Base-by-base conservation (phyloP, 768 basidiomycete species). In the Collybiopsis luxurians region DNA sequence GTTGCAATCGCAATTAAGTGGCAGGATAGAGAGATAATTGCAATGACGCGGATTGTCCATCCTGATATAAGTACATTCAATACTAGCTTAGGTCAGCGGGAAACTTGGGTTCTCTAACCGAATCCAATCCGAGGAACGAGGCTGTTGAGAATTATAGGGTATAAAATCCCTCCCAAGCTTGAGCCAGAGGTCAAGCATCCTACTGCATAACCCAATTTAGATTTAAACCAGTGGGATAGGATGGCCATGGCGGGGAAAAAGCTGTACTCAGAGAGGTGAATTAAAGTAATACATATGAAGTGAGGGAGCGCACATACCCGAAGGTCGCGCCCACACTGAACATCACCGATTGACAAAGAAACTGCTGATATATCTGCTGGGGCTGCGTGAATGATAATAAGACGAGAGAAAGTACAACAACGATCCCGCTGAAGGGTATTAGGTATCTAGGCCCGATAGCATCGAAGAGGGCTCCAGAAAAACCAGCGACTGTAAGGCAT, bases 211-310 rank as follows among this genome's bases (percentile, higher is more conserved):
- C 67, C 67, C 9, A 71, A 54, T 6, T 62, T 59, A 10, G 58
- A 57, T 46, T 67, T 66, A 60, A 75, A 75, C 63, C 66, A 70
- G 57, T 76, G 75, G 2, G 66, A 61, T 4, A 73, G 62, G 1
- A 72, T 67, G 3, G 67, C 67, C 24, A 74, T 57, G 1, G 66
- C 61, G 0, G 74, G 75, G n/a, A 71, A 61, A 62, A 74, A 75
- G 2, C 72, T 67, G 34, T 7, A 39, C n/a, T n/a, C n/a, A n/a
- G n/a, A n/a, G n/a, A n/a, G n/a, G n/a, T n/a, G n/a, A n/a, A n/a
- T n/a, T n/a, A n/a, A n/a, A n/a, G n/a, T n/a, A n/a, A n/a, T n/a
- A n/a, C n/a, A n/a, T n/a, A n/a, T n/a, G n/a, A n/a, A n/a, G n/a
- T n/a, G n/a, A n/a, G n/a, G n/a, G n/a, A n/a, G n/a, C n/a, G n/a